Base-by-base conservation (phyloP, 2,329 filamentous ascomycete genomes). In the Penicillium sp. region DNA sequence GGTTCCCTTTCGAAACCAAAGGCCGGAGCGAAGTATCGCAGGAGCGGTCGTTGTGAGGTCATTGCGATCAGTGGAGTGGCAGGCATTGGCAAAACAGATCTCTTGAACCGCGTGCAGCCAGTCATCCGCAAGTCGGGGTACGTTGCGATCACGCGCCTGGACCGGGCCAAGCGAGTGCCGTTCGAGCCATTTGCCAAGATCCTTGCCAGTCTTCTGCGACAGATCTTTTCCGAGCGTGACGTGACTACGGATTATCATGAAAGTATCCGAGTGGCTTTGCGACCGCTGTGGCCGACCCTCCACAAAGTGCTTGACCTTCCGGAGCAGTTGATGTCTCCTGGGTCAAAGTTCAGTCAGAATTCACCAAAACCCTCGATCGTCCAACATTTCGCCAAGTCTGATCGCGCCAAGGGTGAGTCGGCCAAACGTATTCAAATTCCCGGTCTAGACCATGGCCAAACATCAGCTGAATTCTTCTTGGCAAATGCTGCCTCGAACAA, bases 221-320 rank as follows among this genome's bases (percentile, higher is more conserved):
- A 88, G 61, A 87, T 88, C 6, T 88, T 88, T 66, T 87, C 85
- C 1, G 86, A 88, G 67, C 81, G 83, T 37, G 85, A 88, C 70
- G 82, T 88, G 16, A 80, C 77, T 10, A 86, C 85, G 1, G 81
- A 84, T 0, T 88, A 87, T 60, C 86, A 88, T 65, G 81, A 85
- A 59, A 82, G 79, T 60, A 75, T 88, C 13, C 77, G 86, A 19
- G 75, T 76, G 14, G 82, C 82, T 46, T 76, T 88, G 4, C 79
- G 79, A 49, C 83, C 84, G 10, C 80, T 86, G 60, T 88, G 86
- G 86, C 70, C 77, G 31, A 77, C 82, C 6, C 74, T 88, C 31
- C 82, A 85, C 63, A 76, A 74, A 27, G 83, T 85, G 52, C 72
- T 88, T n/a, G 84, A 85, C 58, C 77, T 88, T 2, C 86, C 86